phyloP scores from a whole-genome alignment of 1,139 yeast genomes.

The Yamadazyma diospyri region DNA sequence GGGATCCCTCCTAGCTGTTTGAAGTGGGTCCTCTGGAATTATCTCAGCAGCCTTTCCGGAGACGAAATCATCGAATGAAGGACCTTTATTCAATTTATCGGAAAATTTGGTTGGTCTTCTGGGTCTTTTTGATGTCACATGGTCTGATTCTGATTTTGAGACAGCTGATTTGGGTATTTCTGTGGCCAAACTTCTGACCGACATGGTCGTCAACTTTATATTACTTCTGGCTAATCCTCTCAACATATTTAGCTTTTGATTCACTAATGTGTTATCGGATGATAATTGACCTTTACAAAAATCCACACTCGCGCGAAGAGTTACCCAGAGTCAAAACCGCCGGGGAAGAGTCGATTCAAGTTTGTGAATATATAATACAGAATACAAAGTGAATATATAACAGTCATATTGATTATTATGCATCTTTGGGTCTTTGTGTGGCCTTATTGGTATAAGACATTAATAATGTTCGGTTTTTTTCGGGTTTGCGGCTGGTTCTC shows the following conservation, averaged over 20 bases:
- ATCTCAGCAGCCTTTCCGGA: slow-evolving; percentile 72
- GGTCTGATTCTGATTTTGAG: neutral
- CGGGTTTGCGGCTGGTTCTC: no score
- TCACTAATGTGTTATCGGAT: no score
- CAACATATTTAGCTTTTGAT: no score
- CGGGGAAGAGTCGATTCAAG: neutral
- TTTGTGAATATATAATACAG: neutral
- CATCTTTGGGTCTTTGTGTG: no score
- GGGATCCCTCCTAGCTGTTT: slow-evolving; percentile 56
- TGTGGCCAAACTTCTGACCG: slow-evolving; percentile 4
- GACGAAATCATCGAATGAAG: slow-evolving; percentile 89
- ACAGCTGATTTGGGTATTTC: neutral
- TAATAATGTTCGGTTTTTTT: no score
- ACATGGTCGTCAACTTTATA: neutral
- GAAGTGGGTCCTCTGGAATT: slow-evolving; percentile 60
- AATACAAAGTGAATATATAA: no score
- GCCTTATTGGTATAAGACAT: no score
- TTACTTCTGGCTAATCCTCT: neutral
- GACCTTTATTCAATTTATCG: slow-evolving; percentile 77
- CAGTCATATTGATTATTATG: no score
- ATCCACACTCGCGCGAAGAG: slow-evolving; percentile 4
- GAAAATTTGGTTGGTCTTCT: slow-evolving; percentile 57
- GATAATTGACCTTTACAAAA: slow-evolving; percentile 2
- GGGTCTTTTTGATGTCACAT: neutral
- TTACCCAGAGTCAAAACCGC: slow-evolving; percentile 2